These are phyloP conservation scores for Dioscorea dumetorum DNA, from an alignment of 106 monocot genomes.

Conservation along the genomic window DNA sequence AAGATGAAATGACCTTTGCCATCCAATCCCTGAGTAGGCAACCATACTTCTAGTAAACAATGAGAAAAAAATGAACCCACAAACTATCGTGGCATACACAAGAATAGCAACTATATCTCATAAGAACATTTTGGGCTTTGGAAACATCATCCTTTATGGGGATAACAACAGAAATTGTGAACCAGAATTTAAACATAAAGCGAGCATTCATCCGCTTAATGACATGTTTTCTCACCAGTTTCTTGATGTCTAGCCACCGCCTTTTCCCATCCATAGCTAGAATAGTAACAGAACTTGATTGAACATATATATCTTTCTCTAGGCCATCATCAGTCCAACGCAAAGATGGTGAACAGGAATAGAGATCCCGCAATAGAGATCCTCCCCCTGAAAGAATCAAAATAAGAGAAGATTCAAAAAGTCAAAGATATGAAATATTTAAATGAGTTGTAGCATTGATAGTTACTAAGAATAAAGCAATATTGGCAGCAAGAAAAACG, in stretches of 20 bases:
- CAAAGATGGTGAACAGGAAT: slow-evolving; percentile 61
- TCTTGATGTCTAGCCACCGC: slow-evolving; percentile 87
- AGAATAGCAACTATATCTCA: background rate
- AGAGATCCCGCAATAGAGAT: slow-evolving; percentile 33
- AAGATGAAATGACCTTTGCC: slow-evolving; percentile 75
- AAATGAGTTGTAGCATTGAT: too few species aligned
- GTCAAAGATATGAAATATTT: too few species aligned
- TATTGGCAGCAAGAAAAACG: too few species aligned
- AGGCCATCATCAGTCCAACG: slow-evolving; percentile 62
- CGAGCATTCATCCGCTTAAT: too few species aligned
- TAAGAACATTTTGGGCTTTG: too few species aligned
- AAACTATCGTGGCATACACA: background rate
- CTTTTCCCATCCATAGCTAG: slow-evolving; percentile 98
- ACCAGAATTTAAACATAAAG: too few species aligned
- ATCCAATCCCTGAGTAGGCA: slow-evolving; percentile 52
- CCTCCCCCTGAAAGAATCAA: too few species aligned
- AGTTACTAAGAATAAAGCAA: too few species aligned
- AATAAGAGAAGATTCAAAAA: too few species aligned
- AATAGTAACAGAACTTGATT: slow-evolving; percentile 70
- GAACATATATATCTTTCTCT: slow-evolving; percentile 87
- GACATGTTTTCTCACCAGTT: slow-evolving; percentile 40
- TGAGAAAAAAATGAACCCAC: background rate
- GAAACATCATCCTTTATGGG: too few species aligned
- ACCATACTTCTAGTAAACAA: slow-evolving; percentile 2
- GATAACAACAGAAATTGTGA: background rate